Evolutionary conservation across 73 alveolate species (phyloP), one percentile per base, ranked within the genome.

Genomic region (Effrenium voratum): DNA sequence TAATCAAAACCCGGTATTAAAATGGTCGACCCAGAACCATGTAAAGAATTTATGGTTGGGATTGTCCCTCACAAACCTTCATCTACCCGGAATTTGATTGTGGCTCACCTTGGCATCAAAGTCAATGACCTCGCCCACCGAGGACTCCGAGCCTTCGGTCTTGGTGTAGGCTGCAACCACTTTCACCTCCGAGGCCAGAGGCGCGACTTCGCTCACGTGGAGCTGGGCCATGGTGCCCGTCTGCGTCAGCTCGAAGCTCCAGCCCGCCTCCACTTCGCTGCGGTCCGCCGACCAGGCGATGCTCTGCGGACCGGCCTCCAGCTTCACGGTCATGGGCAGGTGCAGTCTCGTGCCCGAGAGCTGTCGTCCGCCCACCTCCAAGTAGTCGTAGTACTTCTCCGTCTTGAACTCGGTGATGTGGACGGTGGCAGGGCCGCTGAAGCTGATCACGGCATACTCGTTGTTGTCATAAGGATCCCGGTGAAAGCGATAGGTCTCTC

Each of bases 231-330:
- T 59, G 45, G 94, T 57, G 83, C 83, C 94, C 10, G 94, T 86
- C 82, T 86, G 94, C 36, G 45, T 41, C 70, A 86, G 46, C n/a
- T 59, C 55, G 34, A 86, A 70, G 2, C 83, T 60, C 94, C 94
- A 86, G 6, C 94, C 94, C 1, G 32, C 72, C 73, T 86, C 88
- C 88, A 43, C 57, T 38, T 88, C 96, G n/a, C 86, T 63, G 19
- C 96, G 96, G 34, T 88, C 96, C 30, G 86, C 66, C 57, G 96
- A 88, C 96, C 96, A 88, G 26, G 86, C 44, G 96, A 88, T 88
- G 73, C 73, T 88, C 26, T 88, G 96, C 8, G 45, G 75, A 13
- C 96, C 96, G 19, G 68, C 91, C 72, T 43, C 70, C 96, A 88
- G 52, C 55, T 88, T 75, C 52, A 88, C 44, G 30, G 52, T 73